Conservation (phyloP, 352 stramenopile species). For the Phytophthora tentaculata region DNA sequence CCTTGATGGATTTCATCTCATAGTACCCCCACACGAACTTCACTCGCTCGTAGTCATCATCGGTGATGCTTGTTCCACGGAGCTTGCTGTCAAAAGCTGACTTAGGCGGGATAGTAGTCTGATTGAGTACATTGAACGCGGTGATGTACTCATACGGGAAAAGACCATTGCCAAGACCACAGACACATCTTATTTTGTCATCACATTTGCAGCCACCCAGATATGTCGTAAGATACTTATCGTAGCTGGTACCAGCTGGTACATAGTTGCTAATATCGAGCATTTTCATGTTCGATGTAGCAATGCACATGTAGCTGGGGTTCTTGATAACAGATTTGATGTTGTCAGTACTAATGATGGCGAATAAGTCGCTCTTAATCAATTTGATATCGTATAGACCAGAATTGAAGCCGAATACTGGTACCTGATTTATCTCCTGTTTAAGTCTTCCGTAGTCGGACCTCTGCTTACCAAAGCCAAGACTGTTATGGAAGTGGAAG, state of each 20-base stretch:
- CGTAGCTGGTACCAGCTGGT: conserved; percentile 2
- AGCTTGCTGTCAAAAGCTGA: too few relatives aligned
- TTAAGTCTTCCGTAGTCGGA: background rate
- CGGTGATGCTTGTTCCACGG: too few relatives aligned
- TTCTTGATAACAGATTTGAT: background rate
- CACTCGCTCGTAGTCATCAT: too few relatives aligned
- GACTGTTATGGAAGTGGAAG: background rate
- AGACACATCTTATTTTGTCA: too few relatives aligned
- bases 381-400: background rate
- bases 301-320: background rate
- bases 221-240: background rate
- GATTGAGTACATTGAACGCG: too few relatives aligned
- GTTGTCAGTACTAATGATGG: background rate
- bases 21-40: too few relatives aligned
- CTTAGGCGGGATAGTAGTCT: too few relatives aligned
- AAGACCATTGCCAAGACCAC: too few relatives aligned
- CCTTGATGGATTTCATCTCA: too few relatives aligned
- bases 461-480: conserved; percentile 2
- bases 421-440: background rate
- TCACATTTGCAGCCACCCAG: too few relatives aligned
- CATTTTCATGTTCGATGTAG: background rate
- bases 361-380: background rate
- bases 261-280: background rate
- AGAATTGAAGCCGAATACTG: conserved; percentile 3
- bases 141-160: too few relatives aligned